Conservation (phyloP, 1,139 yeast genomes). For the Hansenula lynferdii region DNA sequence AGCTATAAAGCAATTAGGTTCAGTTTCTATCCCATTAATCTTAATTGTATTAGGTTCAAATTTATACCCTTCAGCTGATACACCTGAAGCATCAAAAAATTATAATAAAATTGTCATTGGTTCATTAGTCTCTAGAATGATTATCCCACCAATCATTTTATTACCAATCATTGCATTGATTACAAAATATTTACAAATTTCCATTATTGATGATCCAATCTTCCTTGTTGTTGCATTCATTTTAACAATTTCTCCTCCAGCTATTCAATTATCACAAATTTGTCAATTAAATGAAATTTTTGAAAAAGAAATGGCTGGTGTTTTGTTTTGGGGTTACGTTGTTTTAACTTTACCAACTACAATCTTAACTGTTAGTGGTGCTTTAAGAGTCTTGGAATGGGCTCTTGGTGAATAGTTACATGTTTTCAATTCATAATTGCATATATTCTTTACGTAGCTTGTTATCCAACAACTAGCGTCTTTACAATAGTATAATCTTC, state of each 20-base stretch:
- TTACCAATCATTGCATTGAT: constrained; percentile 58
- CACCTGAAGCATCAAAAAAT: constrained; percentile 60
- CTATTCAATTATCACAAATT: constrained; percentile 73
- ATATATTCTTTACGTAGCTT: no score
- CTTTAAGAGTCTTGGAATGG: constrained; percentile 40
- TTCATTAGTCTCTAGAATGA: constrained; percentile 68
- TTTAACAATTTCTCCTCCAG: constrained; percentile 73
- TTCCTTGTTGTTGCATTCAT: constrained; percentile 69
- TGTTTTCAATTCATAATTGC: no score
- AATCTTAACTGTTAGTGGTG: constrained; percentile 60
- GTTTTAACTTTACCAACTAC: constrained; percentile 71
- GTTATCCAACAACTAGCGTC: not conserved
- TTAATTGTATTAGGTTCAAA: constrained; percentile 74
- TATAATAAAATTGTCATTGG: constrained; percentile 60
- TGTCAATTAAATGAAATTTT: constrained; percentile 60
- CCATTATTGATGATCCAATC: constrained; percentile 73
- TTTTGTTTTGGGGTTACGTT: constrained; percentile 74
- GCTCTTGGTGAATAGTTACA: no score
- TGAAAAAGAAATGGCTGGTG: constrained; percentile 69
- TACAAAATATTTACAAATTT: constrained; percentile 57
- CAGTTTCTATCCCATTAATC: constrained; percentile 84
- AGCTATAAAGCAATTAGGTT: constrained; percentile 75
- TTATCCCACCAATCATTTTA: constrained; percentile 58
- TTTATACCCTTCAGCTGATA: constrained; percentile 59
- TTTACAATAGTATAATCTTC: constrained; percentile 47